Base-by-base conservation (phyloP, 139 green algal species). In the Medakamo hakoo region DNA sequence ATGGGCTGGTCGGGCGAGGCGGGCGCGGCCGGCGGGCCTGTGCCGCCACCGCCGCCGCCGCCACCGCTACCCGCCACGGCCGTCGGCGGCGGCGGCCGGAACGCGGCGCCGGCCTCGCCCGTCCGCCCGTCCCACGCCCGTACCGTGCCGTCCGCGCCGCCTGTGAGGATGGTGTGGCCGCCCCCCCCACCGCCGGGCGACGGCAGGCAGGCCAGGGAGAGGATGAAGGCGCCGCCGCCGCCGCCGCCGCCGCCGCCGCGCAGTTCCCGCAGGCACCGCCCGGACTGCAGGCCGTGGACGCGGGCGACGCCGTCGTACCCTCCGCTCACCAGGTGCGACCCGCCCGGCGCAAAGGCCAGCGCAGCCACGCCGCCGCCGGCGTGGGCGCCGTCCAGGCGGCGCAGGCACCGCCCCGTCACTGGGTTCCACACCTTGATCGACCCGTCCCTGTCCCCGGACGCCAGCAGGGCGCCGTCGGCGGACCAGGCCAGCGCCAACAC, bases 251-350 rank as follows among this genome's bases (percentile, higher is more conserved):
- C n/a, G n/a, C n/a, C 91, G 3, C 92, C 92, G 0, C 92, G 67
- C 68, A 97, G 91, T 77, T 98, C 92, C 75, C 95, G 97, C 24
- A 98, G 79, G 78, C 94, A 87, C 64, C 89, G 91, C 30, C 92
- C 92, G 23, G 80, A 92, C 80, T 97, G 97, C 30, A 98, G 79
- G 29, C 92, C 92, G 69, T 98, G 92, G 62, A 98, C 79, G 23
- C 86, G 70, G 69, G 87, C 74, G 4, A 80, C 77, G 55, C 80
- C 83, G 71, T 98, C 92, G 69, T 95, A 98, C 0, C 86, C 95
- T 18, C 71, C 76, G 32, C 65, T 85, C 25, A 98, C 74, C 30
- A 98, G 77, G 60, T 97, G 84, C n/a, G 71, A 85, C 26, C 82
- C 80, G 62, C 96, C 90, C 28, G 79, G 71, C 3, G 88, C 96